Base-by-base conservation (phyloP, 2,329 filamentous ascomycete genomes). In the Lasiodiplodia citricola region DNA sequence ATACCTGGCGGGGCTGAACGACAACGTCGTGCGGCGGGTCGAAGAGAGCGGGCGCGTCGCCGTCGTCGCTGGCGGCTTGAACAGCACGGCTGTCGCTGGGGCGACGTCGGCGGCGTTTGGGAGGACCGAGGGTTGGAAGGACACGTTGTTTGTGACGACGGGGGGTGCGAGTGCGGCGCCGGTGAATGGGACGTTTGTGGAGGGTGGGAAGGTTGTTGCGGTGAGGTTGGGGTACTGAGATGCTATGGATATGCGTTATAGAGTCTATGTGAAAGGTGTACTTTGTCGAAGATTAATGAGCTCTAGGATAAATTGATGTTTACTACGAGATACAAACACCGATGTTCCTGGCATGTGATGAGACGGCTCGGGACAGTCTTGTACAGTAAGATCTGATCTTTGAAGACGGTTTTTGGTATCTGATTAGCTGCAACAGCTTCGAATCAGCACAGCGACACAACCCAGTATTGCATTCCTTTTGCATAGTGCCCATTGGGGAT, bases 131-230 rank as follows among this genome's bases (percentile, higher is more conserved):
- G 70, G 44, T 64, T 73, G 73, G 56, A 52, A 58, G 41, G 50
- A 56, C 14, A 65, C 69, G 3, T 44, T 74, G 64, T 78, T 74
- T 70, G 60, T 77, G 41, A 70, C 70, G 50, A 75, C 74, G 16
- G 72, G 66, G 44, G 75, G 76, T 16, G 73, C 71, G 1, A 65
- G 73, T 6, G 57, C 55, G 23, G 35, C n/a, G 16, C 71, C 71
- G 11, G 62, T 70, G 4, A 73, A 76, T 55, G 74, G 74, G n/a
- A 67, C 47, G 31, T 66, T 70, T n/a, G 52, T 66, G 37, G 71
- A 70, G 55, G 75, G 74, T 5, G 75, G 73, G 0, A 75, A 72
- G 70, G 65, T 77, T 56, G 69, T 75, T 21, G 57, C 41, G 38
- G 21, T 51, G n/a, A 35, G 16, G 38, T 44, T 47, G 21, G 37